Evolutionary conservation across 2,329 filamentous ascomycete genomes (phyloP).

Genomic region (Paramyrothecium sp.): DNA sequence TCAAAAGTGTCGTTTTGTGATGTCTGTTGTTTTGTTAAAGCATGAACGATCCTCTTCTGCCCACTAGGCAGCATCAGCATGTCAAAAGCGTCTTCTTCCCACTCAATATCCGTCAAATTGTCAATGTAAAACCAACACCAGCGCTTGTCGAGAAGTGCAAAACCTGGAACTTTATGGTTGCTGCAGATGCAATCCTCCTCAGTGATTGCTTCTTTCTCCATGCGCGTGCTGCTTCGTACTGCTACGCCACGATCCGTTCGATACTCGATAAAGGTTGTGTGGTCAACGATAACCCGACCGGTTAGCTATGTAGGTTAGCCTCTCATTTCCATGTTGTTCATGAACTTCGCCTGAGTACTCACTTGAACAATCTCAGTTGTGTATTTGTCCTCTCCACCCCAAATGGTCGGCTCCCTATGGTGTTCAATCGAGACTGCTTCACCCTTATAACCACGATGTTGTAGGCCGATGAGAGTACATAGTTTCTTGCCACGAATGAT

Average conservation of each 20-base stretch:
- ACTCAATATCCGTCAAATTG: background rate
- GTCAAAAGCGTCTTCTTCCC: constrained; percentile 2
- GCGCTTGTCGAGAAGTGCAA: background rate
- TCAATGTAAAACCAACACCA: constrained; percentile 4
- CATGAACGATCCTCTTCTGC: background rate
- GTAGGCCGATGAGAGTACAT: no score
- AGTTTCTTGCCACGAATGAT: constrained; percentile 1
- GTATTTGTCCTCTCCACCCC: no score
- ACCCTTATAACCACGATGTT: background rate
- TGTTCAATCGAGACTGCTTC: background rate
- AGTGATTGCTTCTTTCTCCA: no score
- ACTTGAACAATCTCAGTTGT: no score
- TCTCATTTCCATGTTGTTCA: no score
- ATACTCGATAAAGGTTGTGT: no score
- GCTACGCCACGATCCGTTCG: no score
- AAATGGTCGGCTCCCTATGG: background rate
- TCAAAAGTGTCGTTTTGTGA: background rate
- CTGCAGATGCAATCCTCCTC: constrained; percentile 1
- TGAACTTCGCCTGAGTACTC: no score
- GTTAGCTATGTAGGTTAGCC: no score
- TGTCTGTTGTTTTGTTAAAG: constrained; percentile 1
- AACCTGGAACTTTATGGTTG: constrained; percentile 1
- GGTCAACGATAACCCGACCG: no score
- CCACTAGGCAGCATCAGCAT: background rate
- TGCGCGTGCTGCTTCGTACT: no score